Base-by-base conservation (phyloP, 179 eudicot genomes). In the Corrigiola litoralis region DNA sequence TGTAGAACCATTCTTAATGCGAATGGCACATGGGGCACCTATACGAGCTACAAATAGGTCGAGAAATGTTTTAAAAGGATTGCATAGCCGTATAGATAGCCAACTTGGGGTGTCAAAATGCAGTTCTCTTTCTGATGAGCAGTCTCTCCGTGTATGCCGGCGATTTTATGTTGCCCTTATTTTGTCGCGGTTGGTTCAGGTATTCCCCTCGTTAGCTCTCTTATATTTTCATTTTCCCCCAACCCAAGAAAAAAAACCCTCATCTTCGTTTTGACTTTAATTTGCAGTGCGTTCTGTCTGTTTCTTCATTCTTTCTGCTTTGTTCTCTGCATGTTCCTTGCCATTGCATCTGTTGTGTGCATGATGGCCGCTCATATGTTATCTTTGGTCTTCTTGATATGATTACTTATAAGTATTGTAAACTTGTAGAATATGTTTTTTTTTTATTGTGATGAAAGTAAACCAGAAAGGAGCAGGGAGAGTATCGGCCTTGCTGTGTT, bases 21-120 rank as follows among this genome's bases (percentile, higher is more conserved):
- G 90, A 48, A 91, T 90, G 97, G 96, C 99, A 23, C 99, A 95
- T 72, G 95, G 95, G 51, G 97, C 86, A 42, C 91, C 96, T 57
- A 34, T 85, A 66, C 84, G 84, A 54, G 52, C 73, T 47, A 75
- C 81, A 63, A 80, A 71, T 72, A 80, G 75, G 74, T 76, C 86
- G 60, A 83, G 78, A 71, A 81, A 73, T 68, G 77, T 40, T 25
- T 42, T 55, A 11, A 90, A 79, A 78, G 84, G 80, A 16, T 70
- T 74, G 59, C 81, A 69, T 61, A 84, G 84, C 34, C 75, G 70
- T 67, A 41, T 60, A 46, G 87, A 82, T 54, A 38, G 74, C 63
- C 84, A 63, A 72, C 65, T 66, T 69, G 83, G 84, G 58, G 71
- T 72, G 59, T 64, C 77, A 55, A 70, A 68, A 73, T 67, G 66